Base-by-base conservation (phyloP, 169 alveolate genomes). In the Plasmodium relictum region DNA sequence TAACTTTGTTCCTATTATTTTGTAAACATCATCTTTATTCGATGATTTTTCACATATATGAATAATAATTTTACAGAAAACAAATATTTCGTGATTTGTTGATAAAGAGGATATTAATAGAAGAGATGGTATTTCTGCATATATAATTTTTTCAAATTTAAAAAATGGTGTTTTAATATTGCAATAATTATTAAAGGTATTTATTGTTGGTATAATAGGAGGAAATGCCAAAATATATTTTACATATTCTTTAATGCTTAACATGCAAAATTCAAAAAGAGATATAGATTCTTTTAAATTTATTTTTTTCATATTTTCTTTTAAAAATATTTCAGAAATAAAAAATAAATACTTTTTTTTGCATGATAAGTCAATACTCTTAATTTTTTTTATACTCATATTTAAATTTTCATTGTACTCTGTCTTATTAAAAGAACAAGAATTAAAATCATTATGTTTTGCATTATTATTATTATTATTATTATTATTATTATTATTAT, bases 91-190 rank as follows among this genome's bases (percentile, higher is more conserved):
- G 44, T 94, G 95, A 71, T 94, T 73, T 9, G 91, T 73, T 44
- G 95, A 93, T 31, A 94, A 91, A 61, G 89, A 94, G 14, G 94
- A 61, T 76, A 94, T 78, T 74, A 94, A 85, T 73, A 92, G 80
- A 58, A 94, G 88, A 12, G 96, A 58, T 8, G 94, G 88, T 8
- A 93, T 73, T 56, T 88, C 96, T 20, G 95, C 88, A 18, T 41
- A 52, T 86, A 70, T 74, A 26, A 73, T 44, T 68, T 58, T 83
- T 68, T 83, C 91, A 31, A 83, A 68, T 59, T 83, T 83, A 68
- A 54, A 83, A 59, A 66, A 83, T 42, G 85, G 83, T 22, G 91
- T 83, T 61, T 83, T 83, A 6, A 83, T 58, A 39, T 83, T 68
- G 26, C 85, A 68, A 71, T 83, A 83, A 45, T 37, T 26, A 54